These are phyloP conservation scores for Lodderomyces parapsilosis DNA, from an alignment of 1,139 yeast species.

Conservation along the genomic window DNA sequence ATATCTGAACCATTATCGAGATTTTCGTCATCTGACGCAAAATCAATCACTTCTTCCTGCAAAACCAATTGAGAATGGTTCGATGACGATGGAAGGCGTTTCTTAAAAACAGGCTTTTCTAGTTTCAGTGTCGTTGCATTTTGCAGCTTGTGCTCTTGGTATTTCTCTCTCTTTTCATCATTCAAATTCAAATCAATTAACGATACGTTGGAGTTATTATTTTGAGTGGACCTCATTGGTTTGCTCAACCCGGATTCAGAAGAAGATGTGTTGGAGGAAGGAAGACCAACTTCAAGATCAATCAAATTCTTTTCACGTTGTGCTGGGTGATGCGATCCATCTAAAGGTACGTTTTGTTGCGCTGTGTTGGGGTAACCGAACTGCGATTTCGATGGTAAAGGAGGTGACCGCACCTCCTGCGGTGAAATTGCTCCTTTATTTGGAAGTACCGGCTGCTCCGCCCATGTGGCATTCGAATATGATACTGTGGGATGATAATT, in stretches of 20 bases:
- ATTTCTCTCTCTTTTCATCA: conserved; percentile 14
- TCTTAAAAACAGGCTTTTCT: conserved; percentile 31
- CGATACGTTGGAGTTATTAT: conserved; percentile 24
- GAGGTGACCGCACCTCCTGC: conserved; percentile 2
- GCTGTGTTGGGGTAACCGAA: background rate
- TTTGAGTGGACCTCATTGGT: background rate
- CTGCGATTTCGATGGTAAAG: background rate
- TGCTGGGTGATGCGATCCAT: background rate
- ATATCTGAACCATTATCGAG: conserved; percentile 38
- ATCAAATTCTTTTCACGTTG: conserved; percentile 24
- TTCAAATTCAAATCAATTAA: conserved; percentile 33
- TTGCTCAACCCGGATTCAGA: conserved; percentile 17
- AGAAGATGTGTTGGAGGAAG: conserved; percentile 29
- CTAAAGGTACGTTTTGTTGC: background rate
- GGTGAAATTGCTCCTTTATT: conserved; percentile 3
- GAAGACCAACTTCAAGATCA: conserved; percentile 40
- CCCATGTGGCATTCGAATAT: background rate
- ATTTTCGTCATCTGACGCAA: conserved; percentile 50
- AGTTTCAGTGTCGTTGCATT: conserved; percentile 7
- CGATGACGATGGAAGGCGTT: conserved; percentile 19
- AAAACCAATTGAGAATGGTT: conserved; percentile 34
- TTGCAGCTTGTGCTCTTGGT: conserved; percentile 1
- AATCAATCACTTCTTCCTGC: conserved; percentile 48
- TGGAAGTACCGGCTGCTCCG: background rate
- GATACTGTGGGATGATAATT: background rate